Evolutionary conservation across 371 early-diverging fungal species (phyloP), one percentile per base, ranked within the genome.

Genomic region (Circinella minor): DNA sequence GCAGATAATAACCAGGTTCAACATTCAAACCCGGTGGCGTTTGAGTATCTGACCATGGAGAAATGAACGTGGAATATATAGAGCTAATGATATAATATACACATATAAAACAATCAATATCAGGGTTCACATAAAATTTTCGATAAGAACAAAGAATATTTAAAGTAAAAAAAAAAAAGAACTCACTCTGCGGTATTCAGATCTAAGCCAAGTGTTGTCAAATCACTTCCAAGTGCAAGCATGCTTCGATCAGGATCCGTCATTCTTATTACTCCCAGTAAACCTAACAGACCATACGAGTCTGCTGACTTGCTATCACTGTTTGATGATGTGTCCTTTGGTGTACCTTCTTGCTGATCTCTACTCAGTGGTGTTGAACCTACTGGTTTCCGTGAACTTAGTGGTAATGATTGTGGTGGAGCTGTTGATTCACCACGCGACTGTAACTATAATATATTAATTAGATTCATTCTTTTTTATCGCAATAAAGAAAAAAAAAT

Each of bases 51-150:
- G 92, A 79, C 88, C 93, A 95, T 48, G 95, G 95, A 18, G 94
- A 90, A 59, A 90, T 89, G 76, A 96, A 92, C 13, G 92, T 89
- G 55, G 94, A 81, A 71, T 93, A 92, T 61, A 96, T 81, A 20
- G 88, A 79, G 47, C 89, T 89, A 54, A 7, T 8, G 54, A 34
- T 34, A 17, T 14, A 36, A 63, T 60, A 37, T 20, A 49, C 4
- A 51, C 46, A 43, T 36, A 27, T 34, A 15, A 15, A 36, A 59
- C 36, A 36, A 3, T 18, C 15, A 36, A 59, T 59, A 27, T 36
- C 60, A 18, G 36, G 15, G 3, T 27, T 59, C 15, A 14, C 4
- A 13, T 18, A 1, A 11, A 15, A 20, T 47, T 59, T 48, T 62
- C 34, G 14, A 17, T 39, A 37, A 27, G 13, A 17, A 20, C 27